Evolutionary conservation across 2,329 filamentous ascomycete species (phyloP).

Genomic region (Ophiocordyceps polyrhachis-furcata): DNA sequence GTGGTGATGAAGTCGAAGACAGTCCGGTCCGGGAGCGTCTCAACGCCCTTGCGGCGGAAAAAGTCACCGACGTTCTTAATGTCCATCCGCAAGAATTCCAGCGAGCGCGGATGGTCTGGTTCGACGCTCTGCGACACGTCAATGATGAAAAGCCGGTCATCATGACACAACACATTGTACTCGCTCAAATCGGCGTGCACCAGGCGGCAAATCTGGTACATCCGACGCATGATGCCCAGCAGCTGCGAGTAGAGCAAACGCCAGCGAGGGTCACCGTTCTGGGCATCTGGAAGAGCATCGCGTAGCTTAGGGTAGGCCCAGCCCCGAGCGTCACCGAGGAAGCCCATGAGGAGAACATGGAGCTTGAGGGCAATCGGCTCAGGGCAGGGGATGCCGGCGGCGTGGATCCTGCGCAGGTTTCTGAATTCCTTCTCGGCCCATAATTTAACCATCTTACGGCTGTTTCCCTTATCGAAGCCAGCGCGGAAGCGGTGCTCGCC

Average conservation of each 20-base stretch:
- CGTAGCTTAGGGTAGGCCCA: slow-evolving; percentile 76
- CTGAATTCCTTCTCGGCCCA: slow-evolving; percentile 99
- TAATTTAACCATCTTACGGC: slow-evolving; percentile 90
- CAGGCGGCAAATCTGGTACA: slow-evolving; percentile 82
- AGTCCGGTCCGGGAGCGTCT: slow-evolving; percentile 59
- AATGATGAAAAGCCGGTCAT: slow-evolving; percentile 72
- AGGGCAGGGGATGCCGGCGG: slow-evolving; percentile 74
- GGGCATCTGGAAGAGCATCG: slow-evolving; percentile 57
- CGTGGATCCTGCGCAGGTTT: slow-evolving; percentile 70
- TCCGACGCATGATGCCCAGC: slow-evolving; percentile 70
- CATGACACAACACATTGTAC: slow-evolving; percentile 90
- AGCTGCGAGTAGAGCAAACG: slow-evolving; percentile 63
- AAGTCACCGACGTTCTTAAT: slow-evolving; percentile 94
- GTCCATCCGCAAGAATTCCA: slow-evolving; percentile 94
- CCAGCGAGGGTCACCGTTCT: slow-evolving; percentile 57
- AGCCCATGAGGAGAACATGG: slow-evolving; percentile 92
- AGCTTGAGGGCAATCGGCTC: slow-evolving; percentile 76
- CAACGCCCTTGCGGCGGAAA: slow-evolving; percentile 71
- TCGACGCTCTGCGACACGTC: slow-evolving; percentile 97
- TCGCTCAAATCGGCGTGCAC: slow-evolving; percentile 95
- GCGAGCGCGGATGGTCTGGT: slow-evolving; percentile 79
- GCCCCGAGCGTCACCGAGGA: slow-evolving; percentile 73
- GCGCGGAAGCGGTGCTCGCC: slow-evolving; percentile 84
- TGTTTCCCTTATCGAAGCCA: slow-evolving; percentile 87
- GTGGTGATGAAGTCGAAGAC: slow-evolving; percentile 70